Base-by-base conservation (phyloP, 805 yeast genomes). In the Candida coquimbonensis region DNA sequence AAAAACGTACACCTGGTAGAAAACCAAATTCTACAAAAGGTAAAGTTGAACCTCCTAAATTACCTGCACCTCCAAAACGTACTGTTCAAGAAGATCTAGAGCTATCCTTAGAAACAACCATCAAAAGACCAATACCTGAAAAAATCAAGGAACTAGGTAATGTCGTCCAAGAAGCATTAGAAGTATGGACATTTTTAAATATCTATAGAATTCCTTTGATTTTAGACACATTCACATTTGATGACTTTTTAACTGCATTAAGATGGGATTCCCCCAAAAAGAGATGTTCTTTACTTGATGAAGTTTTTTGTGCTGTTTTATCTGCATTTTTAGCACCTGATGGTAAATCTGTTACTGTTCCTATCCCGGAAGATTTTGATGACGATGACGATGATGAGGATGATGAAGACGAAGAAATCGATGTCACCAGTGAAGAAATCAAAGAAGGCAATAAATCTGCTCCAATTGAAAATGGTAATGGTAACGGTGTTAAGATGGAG, bases 161-260 rank as follows among this genome's bases (percentile, higher is more conserved):
- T 6, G 49, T 44, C 25, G 53, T 56, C 0, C 45, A 57, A 42
- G 77, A 75, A 42, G 73, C 83, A 1, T 59, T 88, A 24, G 90
- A 86, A 54, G 61, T 75, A 4, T 88, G 95, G 95, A 68, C 77
- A 2, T 88, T 87, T 55, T 62, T 87, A 27, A 86, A 86, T 59
- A 73, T 85, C 42, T 87, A 81, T 61, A 77, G 80, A 53, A 72
- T 73, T 33, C 78, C 87, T 1, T 65, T 87, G 31, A 59, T 73
- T 6, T 64, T 88, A n/a, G 88, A 83, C 55, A 75, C 83, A 0
- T 81, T 86, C 54, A 81, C 91, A 0, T 86, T 84, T 65, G 96
- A 87, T 64, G 95, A 83, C 53, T 85, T 77, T 55, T 59, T 83
- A 8, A 76, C 77, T 45, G 81, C 63, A 1, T 45, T 59, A 51